Conservation (phyloP, 768 basidiomycete species). For the Strobilomyces confusus region DNA sequence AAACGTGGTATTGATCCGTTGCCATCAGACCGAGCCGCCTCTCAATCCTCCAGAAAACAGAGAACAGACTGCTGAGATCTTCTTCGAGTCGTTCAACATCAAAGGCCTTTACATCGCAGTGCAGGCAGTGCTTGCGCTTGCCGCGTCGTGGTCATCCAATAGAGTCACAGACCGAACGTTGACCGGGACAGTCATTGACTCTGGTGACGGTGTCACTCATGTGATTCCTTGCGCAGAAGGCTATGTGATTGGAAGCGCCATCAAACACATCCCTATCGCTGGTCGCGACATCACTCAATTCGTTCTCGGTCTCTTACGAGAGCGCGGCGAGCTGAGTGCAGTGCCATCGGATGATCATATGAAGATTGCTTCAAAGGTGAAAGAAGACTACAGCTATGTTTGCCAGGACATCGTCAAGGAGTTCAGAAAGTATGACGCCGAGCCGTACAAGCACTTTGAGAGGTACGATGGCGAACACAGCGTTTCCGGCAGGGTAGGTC, state of each 20-base stretch:
- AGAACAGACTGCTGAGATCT: conserved; percentile 98
- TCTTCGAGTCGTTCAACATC: conserved; percentile 99
- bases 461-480: conserved; percentile 91
- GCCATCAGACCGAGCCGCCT: conserved; percentile 92
- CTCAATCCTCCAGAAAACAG: conserved; percentile 98
- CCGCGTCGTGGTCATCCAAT: conserved; percentile 94
- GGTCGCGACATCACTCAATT: conserved; percentile 97
- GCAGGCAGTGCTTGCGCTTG: conserved; percentile 96
- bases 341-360: conserved; percentile 96
- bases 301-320: conserved; percentile 91
- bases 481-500: conserved; percentile 81
- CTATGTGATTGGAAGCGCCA: conserved; percentile 79
- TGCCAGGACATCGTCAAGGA: conserved; percentile 99
- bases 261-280: conserved; percentile 98
- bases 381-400: conserved; percentile 97
- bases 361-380: conserved; percentile 87
- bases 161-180: conserved; percentile 86
- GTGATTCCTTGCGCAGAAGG: conserved; percentile 64
- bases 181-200: conserved; percentile 97
- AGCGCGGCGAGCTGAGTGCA: conserved; percentile 85
- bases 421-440: conserved; percentile 96
- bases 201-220: conserved; percentile 77
- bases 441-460: conserved; percentile 93
- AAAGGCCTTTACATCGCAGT: conserved; percentile 47
- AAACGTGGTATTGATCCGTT: neutral